Percentiles rank a stretch among this genome's conserved stretches.
Conservation (phyloP, 2,329 filamentous ascomycete genomes). For the Aureobasidium lini region DNA sequence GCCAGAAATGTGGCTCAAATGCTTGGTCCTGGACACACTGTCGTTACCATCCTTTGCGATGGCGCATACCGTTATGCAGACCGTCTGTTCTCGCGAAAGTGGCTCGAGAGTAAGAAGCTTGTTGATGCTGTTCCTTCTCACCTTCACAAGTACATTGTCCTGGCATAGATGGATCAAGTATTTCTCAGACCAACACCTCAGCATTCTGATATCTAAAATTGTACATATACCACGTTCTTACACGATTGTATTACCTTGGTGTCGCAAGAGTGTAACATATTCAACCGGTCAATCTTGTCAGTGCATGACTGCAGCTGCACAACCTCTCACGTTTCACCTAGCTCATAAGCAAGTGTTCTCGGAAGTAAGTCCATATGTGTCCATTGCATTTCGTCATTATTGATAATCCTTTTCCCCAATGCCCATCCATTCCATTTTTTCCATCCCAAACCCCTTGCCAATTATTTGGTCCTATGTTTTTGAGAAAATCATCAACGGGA, state of each 20-base stretch:
- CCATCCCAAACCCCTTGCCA: background rate
- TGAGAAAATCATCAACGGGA: background rate
- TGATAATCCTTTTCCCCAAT: background rate
- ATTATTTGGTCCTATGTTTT: background rate
- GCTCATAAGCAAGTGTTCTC: background rate
- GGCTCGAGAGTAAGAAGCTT: slow-evolving; percentile 81
- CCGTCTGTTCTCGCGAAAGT: slow-evolving; percentile 81
- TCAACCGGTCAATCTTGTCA: background rate
- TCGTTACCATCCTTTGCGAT: slow-evolving; percentile 91
- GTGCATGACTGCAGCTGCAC: background rate
- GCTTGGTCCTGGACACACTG: slow-evolving; percentile 78
- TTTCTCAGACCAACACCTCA: background rate
- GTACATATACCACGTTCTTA: background rate
- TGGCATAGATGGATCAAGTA: slow-evolving; percentile 49
- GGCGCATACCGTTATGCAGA: slow-evolving; percentile 98
- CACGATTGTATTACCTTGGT: background rate
- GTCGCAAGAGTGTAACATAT: background rate
- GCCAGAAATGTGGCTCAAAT: slow-evolving; percentile 90
- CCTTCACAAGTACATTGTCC: slow-evolving; percentile 86
- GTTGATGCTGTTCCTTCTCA: slow-evolving; percentile 73
- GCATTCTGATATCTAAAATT: background rate
- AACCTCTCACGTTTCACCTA: background rate
- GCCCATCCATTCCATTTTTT: background rate
- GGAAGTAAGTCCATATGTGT: background rate
- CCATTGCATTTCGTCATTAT: background rate